Evolutionary conservation across 352 stramenopile genomes (phyloP).

Genomic region (Phytophthora capsici): DNA sequence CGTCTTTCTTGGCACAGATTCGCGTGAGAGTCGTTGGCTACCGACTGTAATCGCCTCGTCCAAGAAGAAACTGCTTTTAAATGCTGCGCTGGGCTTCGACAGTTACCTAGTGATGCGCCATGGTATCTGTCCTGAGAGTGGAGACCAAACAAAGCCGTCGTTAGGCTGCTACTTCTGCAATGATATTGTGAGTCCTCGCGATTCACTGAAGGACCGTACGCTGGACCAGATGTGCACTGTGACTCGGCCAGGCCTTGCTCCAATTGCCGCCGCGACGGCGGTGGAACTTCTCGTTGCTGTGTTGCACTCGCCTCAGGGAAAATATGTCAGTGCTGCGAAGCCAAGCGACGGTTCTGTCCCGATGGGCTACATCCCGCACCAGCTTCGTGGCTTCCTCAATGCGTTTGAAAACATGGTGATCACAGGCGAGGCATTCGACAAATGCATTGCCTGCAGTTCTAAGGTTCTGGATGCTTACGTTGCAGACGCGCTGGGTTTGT

Average conservation of each 20-base stretch:
- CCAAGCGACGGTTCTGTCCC: conserved; percentile 52
- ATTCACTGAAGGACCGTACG: conserved; percentile 97
- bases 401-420: conserved; percentile 86
- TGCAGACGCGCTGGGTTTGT: conserved; percentile 45
- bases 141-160: conserved; percentile 14
- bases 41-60: conserved; percentile 95
- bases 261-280: conserved; percentile 92
- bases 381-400: conserved; percentile 96
- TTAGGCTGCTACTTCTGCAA: conserved; percentile 99
- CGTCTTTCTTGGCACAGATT: conserved; percentile 98
- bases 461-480: conserved; percentile 91
- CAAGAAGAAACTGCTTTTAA: conserved; percentile 91
- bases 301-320: conserved; percentile 91
- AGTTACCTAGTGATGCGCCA: conserved; percentile 99
- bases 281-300: conserved; percentile 97
- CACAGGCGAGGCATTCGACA: conserved; percentile 92
- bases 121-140: conserved; percentile 56
- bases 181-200: conserved; percentile 97
- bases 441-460: conserved; percentile 96
- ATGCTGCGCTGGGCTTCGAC: conserved; percentile 93
- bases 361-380: conserved; percentile 92
- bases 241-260: conserved; percentile 95
- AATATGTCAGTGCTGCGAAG: conserved; percentile 74
- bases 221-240: conserved; percentile 99
- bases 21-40: conserved; percentile 98